Base-by-base conservation (phyloP, 2,329 filamentous ascomycete genomes). In the Aspergillus sp. region DNA sequence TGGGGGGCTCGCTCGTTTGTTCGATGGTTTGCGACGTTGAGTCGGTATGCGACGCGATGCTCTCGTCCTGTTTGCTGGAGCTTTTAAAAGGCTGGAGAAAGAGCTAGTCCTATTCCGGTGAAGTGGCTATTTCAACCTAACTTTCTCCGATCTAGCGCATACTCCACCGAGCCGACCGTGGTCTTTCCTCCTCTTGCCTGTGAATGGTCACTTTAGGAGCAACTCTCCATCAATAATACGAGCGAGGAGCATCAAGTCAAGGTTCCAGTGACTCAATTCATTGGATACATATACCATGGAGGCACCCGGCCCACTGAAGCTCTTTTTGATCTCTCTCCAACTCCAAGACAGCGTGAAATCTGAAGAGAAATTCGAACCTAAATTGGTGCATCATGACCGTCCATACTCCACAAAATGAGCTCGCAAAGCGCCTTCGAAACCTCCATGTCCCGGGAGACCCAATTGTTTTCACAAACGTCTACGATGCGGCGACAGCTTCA, bases 401-500 rank as follows among this genome's bases (percentile, higher is more conserved):
- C 49, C 31, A 59, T 15, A 38, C 41, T 13, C 19, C 25, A 11
- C 66, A 66, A 50, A 68, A 68, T 54, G 55, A 61, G 34, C 62
- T 64, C 17, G 76, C 76, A 25, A 65, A 66, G 25, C 65, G 64
- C 65, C 64, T 83, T 74, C 61, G 74, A 67, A 54, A 73, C 69
- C 81, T 87, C 22, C 85, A 87, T 71, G 63, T 73, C 23, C 83
- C 85, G 0, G 80, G 81, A 2, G 68, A 76, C 0, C 85, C 86
- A 13, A 62, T 88, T 41, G 63, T 87, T 47, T 74, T 88, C 6
- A 77, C 84, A 11, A 88, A 88, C 66, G 75, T 86, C 64, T 86
- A 83, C 78, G 85, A 88, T 67, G 74, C 78, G 30, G 70, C 81
- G 22, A 82, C 84, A 3, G 82, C 85, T 43, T 71, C 72, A 15